These are phyloP conservation scores for Niebla homalea DNA, from an alignment of 495 filamentous ascomycete genomes.

Conservation along the genomic window DNA sequence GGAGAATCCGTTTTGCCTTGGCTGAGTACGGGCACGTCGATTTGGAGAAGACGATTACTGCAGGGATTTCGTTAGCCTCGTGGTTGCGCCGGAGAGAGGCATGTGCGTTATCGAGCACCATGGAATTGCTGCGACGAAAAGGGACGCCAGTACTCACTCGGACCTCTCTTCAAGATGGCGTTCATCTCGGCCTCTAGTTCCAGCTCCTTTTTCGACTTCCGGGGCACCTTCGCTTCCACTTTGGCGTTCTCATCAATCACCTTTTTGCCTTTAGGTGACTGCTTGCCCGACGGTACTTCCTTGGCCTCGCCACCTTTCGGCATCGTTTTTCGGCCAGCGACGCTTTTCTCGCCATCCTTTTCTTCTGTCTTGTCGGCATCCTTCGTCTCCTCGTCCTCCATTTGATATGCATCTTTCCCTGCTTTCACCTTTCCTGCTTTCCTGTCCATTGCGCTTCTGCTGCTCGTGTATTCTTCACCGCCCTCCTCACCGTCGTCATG, in stretches of 20 bases:
- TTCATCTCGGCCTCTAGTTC: constrained; percentile 55
- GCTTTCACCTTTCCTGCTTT: constrained; percentile 11
- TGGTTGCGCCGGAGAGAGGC: background rate
- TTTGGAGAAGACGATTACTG: constrained; percentile 93
- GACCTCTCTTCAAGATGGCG: constrained; percentile 63
- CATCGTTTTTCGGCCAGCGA: constrained; percentile 56
- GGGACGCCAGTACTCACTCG: constrained; percentile 43
- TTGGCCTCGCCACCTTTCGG: constrained; percentile 20
- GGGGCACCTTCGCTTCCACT: constrained; percentile 25
- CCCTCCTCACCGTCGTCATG: too few species aligned
- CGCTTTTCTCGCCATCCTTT: constrained; percentile 34
- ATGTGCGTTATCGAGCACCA: too few species aligned
- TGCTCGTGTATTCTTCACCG: too few species aligned
- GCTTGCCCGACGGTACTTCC: constrained; percentile 30
- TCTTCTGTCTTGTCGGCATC: background rate
- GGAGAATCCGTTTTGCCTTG: constrained; percentile 68
- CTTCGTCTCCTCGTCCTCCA: constrained; percentile 1
- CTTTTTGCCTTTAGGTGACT: constrained; percentile 10
- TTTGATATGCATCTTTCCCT: background rate
- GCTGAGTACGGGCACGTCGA: constrained; percentile 77
- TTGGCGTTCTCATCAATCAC: constrained; percentile 15
- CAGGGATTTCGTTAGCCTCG: constrained; percentile 11
- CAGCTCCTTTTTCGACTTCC: constrained; percentile 43
- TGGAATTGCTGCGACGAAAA: too few species aligned
- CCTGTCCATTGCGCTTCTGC: too few species aligned